Base-by-base conservation (phyloP, 2,329 filamentous ascomycete genomes). In the Leptosphaerulina australis region DNA sequence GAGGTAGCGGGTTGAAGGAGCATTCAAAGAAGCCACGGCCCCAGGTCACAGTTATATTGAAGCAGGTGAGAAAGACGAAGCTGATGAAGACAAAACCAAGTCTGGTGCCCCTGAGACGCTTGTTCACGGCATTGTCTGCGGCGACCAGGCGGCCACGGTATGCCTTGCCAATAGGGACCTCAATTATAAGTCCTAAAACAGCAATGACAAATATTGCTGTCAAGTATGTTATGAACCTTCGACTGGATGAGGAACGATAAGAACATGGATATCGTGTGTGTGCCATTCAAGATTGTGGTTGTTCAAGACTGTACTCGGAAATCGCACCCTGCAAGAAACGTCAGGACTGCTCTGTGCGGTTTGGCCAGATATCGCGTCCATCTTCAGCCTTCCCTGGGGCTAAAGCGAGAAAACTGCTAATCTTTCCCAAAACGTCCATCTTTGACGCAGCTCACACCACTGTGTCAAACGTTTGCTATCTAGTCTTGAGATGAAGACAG, bases 131-230 rank as follows among this genome's bases (percentile, higher is more conserved):
- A 31, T 63, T 55, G 45, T 49, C 61, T 6, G 60, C 60, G 3
- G 58, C 45, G n/a, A 61, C 52, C 2, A 53, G 51, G 22, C 60
- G 58, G 15, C 58, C 56, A 26, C 56, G 60, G 34, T 58, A 62
- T 12, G 56, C 59, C n/a, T 54, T 50, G 4, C 59, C 58, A 18
- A 56, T 51, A 1, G 56, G 25, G 5, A 63, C 41, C 33, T 63
- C 60, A 11, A 63, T 49, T 9, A 59, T 52, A 11, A 63, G 20
- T 9, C 45, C 44, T 0, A 56, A 56, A 26, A 63, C 39, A 1
- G 56, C 60, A 10, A 63, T 50, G 7, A 63, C 17, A 18, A 58
- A 47, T 0, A 63, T 38, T 1, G 60, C 60, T 25, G 25, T 14
- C 20, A 36, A 14, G 9, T 36, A 36, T 2, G 34, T 18, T 3